Conservation (phyloP, 768 basidiomycete genomes). For the Asterophora parasitica region DNA sequence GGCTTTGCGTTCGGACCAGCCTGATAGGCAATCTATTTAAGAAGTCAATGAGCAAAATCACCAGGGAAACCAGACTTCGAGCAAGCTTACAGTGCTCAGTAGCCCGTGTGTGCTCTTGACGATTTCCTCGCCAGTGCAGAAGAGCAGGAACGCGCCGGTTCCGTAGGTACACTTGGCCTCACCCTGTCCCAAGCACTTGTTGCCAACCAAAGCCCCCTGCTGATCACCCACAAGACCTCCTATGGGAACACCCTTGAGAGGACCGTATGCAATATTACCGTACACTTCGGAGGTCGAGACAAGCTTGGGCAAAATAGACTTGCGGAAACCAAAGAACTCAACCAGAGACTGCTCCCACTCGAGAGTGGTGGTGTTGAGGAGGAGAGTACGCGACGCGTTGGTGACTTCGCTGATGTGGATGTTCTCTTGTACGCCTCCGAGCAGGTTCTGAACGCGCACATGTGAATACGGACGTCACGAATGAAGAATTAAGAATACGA, state of each 20-base stretch:
- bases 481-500: conserved; percentile 1
- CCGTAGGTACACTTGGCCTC: conserved; percentile 99
- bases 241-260: conserved; percentile 73
- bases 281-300: conserved; percentile 93
- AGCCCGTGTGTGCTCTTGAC: conserved; percentile 85
- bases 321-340: conserved; percentile 79
- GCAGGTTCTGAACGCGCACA: conserved; percentile 55
- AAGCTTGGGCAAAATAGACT: conserved; percentile 77
- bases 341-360: conserved; percentile 81
- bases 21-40: conserved; percentile 77
- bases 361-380: conserved; percentile 78
- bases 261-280: conserved; percentile 65
- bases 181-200: conserved; percentile 88
- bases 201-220: conserved; percentile 93
- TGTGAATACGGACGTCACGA: conserved; percentile 9
- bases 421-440: conserved; percentile 66
- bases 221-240: conserved; percentile 97
- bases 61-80: background rate
- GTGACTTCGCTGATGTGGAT: conserved; percentile 90
- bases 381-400: conserved; percentile 94
- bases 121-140: conserved; percentile 87
- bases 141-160: conserved; percentile 93
- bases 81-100: conserved; percentile 67
- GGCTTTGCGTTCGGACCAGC: conserved; percentile 74
- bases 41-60: background rate